Percentiles rank a stretch among this genome's conserved stretches.
Evolutionary conservation across 495 filamentous ascomycete species (phyloP).

Genomic region (Penicillium canariense): DNA sequence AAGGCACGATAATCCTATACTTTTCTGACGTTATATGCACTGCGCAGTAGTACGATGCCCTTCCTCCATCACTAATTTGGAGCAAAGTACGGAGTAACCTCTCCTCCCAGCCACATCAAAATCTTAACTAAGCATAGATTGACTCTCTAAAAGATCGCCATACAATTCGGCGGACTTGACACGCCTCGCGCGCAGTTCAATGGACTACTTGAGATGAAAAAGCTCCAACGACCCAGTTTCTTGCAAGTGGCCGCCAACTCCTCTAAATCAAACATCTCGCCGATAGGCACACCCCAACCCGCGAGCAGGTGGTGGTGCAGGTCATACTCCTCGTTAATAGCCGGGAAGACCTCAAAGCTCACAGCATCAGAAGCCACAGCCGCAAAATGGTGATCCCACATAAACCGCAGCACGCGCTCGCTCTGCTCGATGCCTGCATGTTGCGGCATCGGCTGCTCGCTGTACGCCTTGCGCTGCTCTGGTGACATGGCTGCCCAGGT

Average conservation of each 20-base stretch:
- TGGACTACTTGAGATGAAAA: constrained; percentile 66
- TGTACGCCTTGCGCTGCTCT: constrained; percentile 35
- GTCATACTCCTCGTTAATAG: constrained; percentile 47
- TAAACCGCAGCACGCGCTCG: constrained; percentile 61
- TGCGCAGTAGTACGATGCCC: background rate
- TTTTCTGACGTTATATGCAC: no score
- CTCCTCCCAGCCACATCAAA: no score
- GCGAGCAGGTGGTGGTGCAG: constrained; percentile 67
- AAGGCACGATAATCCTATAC: no score
- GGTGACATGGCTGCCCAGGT: constrained; percentile 44
- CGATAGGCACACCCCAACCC: constrained; percentile 65
- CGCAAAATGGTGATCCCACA: constrained; percentile 70
- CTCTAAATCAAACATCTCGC: constrained; percentile 65
- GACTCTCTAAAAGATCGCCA: constrained; percentile 42
- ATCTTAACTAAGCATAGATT: background rate
- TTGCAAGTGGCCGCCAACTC: constrained; percentile 50
- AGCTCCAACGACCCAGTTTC: constrained; percentile 61
- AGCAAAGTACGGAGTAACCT: no score
- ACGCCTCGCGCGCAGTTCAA: constrained; percentile 52
- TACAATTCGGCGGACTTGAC: constrained; percentile 48
- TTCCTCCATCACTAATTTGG: no score
- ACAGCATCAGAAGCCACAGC: constrained; percentile 63
- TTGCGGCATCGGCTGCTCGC: constrained; percentile 43
- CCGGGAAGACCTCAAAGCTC: constrained; percentile 64
- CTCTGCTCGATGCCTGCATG: constrained; percentile 63